These are phyloP conservation scores for Tylopilus intermedius DNA, from an alignment of 768 basidiomycete genomes.

Conservation along the genomic window DNA sequence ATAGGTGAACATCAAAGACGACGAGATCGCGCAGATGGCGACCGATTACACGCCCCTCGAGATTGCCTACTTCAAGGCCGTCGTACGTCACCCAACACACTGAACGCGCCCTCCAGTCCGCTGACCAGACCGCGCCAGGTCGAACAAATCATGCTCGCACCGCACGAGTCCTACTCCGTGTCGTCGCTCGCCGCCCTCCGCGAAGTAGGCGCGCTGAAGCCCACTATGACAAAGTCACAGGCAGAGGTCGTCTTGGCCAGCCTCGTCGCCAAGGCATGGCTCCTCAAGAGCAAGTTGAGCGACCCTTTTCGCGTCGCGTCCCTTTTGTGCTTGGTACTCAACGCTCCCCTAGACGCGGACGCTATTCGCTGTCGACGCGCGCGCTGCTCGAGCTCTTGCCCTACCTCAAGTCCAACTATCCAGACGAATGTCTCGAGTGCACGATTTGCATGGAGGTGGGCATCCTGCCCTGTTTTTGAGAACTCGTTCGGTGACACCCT, in stretches of 20 bases:
- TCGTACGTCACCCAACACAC: slow-evolving; percentile 45
- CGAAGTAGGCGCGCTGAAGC: slow-evolving; percentile 55
- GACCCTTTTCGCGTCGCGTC: neutral
- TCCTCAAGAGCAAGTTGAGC: slow-evolving; percentile 68
- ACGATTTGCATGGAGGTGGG: slow-evolving; percentile 66
- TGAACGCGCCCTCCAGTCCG: neutral
- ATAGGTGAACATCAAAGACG: slow-evolving; percentile 77
- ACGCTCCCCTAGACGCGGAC: slow-evolving; percentile 44
- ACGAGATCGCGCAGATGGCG: slow-evolving; percentile 79
- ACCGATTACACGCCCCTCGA: slow-evolving; percentile 77
- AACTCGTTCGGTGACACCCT: neutral
- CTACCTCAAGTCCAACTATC: slow-evolving; percentile 71
- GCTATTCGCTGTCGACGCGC: slow-evolving; percentile 74
- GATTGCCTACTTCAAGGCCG: slow-evolving; percentile 78
- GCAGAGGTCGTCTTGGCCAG: slow-evolving; percentile 68
- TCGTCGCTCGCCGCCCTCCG: slow-evolving; percentile 74
- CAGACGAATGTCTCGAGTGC: slow-evolving; percentile 68
- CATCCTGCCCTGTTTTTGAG: neutral
- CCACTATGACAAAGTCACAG: slow-evolving; percentile 68
- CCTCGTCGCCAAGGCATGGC: slow-evolving; percentile 82
- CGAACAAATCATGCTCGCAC: slow-evolving; percentile 82
- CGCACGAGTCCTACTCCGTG: slow-evolving; percentile 67
- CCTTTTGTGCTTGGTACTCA: neutral
- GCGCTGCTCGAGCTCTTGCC: slow-evolving; percentile 66
- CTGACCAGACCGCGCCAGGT: slow-evolving; percentile 45